A percentile compares a stretch with the other conserved stretches of the same genome.
phyloP scores from a whole-genome alignment of 495 filamentous ascomycete genomes.

The Entonaema liquescens region DNA sequence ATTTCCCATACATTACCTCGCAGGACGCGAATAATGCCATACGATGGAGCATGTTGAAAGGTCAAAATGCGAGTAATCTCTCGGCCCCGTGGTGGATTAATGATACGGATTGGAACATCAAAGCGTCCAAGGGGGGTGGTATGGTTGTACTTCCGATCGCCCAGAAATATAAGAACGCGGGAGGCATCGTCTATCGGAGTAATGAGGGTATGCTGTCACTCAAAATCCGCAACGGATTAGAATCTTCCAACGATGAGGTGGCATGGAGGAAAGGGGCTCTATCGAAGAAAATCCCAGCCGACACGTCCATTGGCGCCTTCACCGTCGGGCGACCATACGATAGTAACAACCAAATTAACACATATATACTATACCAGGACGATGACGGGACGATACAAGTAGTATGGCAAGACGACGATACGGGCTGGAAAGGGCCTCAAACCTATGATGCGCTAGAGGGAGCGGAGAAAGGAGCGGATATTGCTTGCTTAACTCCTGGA shows the following conservation, averaged over 20 bases:
- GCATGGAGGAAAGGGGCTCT: conserved; percentile 35
- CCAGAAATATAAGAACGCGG: conserved; percentile 7
- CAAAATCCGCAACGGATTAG: conserved; percentile 22
- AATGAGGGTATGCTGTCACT: conserved; percentile 30
- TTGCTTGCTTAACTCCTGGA: conserved; percentile 23
- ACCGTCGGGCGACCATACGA: conserved; percentile 34
- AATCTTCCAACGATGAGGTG: conserved; percentile 17
- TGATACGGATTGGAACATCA: conserved; percentile 22
- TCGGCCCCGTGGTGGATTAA: conserved; percentile 35
- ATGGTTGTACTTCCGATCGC: conserved; percentile 26
- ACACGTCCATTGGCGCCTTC: conserved; percentile 25
- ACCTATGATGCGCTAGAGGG: conserved; percentile 24
- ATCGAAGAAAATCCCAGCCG: conserved; percentile 28
- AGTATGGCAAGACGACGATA: conserved; percentile 32
- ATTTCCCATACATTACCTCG: conserved; percentile 30
- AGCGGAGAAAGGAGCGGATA: conserved; percentile 21
- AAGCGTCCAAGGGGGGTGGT: conserved; percentile 20
- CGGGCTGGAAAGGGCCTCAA: conserved; percentile 33
- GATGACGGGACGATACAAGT: conserved; percentile 25
- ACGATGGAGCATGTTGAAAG: conserved; percentile 27
- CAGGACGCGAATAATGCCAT: conserved; percentile 25
- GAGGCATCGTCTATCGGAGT: conserved; percentile 30
- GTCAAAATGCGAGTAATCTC: conserved; percentile 16
- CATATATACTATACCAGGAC: conserved; percentile 35
- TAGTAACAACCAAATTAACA: conserved; percentile 32